Base-by-base conservation (phyloP, 768 basidiomycete species). In the Boletus vermiculosoides region DNA sequence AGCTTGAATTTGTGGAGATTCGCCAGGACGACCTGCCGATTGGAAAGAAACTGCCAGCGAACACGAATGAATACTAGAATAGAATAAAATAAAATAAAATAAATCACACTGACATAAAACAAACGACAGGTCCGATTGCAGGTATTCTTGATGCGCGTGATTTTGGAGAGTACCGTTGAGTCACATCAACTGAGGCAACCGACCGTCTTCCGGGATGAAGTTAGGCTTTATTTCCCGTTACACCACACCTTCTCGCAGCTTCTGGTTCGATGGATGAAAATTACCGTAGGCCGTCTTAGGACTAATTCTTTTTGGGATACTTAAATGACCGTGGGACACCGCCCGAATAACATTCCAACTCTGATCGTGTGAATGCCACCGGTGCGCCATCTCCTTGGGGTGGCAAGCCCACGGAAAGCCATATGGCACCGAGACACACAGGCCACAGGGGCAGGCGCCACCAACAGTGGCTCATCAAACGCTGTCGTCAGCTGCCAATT, bases 1-100 rank as follows among this genome's bases (percentile, higher is more conserved):
- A 61, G 63, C 54, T 59, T 71, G 63, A 63, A 70, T 15, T 34
- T 52, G 45, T 54, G 16, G 28, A 73, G 62, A 48, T 68, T 63
- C 9, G 70, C 70, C 70, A 71, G 71, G 60, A 69, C 63, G 68
- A 62, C 37, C 61, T 69, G 67, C 13, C 65, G 61, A 53, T 63
- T 44, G 30, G 67, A 71, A 20, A 68, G 57, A 28, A 67, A 55
- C 67, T 66, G 18, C 1, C 1, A 18, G 12, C 8, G 18, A 5
- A 28, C 8, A 23, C 36, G 34, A 20, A 2, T 54, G 18, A 52
- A n/a, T n/a, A n/a, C 4, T 1, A 20, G 28, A 11, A 54, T 25
- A 25, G 25, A 25, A 25, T 22, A n/a, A 31, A n/a, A 15, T 13
- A n/a, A 22, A 25, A 9, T 0, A 30, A 45, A 18, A 15, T 20